These are phyloP conservation scores for Alloascoidea hylecoeti DNA, from an alignment of 805 yeast species.

Conservation along the genomic window DNA sequence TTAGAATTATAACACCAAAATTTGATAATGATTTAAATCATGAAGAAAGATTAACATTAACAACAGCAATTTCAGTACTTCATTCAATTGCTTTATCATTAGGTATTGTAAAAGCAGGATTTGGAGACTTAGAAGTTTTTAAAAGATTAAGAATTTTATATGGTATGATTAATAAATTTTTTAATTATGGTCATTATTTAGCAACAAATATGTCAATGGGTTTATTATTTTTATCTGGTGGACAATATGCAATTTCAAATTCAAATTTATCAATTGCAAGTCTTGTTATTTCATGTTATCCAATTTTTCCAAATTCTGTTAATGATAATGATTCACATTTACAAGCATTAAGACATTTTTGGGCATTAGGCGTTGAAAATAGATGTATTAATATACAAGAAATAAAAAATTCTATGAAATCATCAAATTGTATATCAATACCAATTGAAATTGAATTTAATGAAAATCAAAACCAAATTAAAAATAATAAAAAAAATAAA, in stretches of 20 bases:
- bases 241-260: conserved; percentile 67
- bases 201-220: conserved; percentile 78
- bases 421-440: too few relatives aligned
- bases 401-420: conserved; percentile 43
- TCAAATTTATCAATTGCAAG: conserved; percentile 54
- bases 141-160: conserved; percentile 61
- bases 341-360: conserved; percentile 79
- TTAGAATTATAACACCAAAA: conserved; percentile 26
- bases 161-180: conserved; percentile 24
- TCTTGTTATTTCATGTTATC: conserved; percentile 64
- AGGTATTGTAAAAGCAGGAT: conserved; percentile 76
- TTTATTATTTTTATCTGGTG: conserved; percentile 80
- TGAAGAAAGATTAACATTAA: conserved; percentile 42
- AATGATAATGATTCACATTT: conserved; percentile 45
- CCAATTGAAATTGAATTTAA: conserved; percentile 22
- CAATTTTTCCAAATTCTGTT: conserved; percentile 37
- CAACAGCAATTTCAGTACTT: conserved; percentile 39
- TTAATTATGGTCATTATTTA: conserved; percentile 58
- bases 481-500: neutral
- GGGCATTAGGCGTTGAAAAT: conserved; percentile 76
- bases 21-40: conserved; percentile 20
- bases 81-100: conserved; percentile 48
- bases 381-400: conserved; percentile 73
- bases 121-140: conserved; percentile 74
- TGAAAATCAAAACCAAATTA: neutral